Percentiles rank a stretch among this genome's conserved stretches.
phyloP scores from a whole-genome alignment of 225 moss, liverwort and hornwort species.

The Neckera pumila region DNA sequence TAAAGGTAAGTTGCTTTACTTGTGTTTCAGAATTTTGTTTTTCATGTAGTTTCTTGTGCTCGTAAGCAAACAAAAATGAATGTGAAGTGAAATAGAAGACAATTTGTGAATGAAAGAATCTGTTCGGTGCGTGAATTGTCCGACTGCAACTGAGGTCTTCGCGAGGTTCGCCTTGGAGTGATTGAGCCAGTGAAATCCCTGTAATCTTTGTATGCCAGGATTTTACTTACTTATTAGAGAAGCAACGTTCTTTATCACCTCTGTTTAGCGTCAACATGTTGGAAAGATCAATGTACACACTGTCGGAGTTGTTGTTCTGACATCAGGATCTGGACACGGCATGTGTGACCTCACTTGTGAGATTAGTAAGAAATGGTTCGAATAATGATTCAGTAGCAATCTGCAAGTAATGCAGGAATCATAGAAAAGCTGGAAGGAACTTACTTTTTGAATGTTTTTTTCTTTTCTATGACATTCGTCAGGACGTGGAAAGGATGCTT shows the following conservation, averaged over 20 bases:
- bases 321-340: neutral
- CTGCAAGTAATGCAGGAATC: neutral
- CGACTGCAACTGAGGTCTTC: neutral
- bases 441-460: neutral
- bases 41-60: neutral
- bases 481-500: slow-evolving; percentile 76
- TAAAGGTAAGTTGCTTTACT: neutral
- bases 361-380: neutral
- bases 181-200: neutral
- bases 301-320: neutral
- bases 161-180: neutral
- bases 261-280: neutral
- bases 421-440: neutral
- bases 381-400: neutral
- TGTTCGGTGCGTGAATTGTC: neutral
- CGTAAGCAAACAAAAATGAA: neutral
- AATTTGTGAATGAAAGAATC: neutral
- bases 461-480: neutral
- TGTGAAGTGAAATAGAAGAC: neutral
- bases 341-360: neutral
- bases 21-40: neutral
- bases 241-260: neutral
- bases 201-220: neutral
- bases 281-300: neutral
- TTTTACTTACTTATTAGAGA: neutral